Conservation (phyloP, 805 yeast genomes). For the Komagataella kurtzmanii region DNA sequence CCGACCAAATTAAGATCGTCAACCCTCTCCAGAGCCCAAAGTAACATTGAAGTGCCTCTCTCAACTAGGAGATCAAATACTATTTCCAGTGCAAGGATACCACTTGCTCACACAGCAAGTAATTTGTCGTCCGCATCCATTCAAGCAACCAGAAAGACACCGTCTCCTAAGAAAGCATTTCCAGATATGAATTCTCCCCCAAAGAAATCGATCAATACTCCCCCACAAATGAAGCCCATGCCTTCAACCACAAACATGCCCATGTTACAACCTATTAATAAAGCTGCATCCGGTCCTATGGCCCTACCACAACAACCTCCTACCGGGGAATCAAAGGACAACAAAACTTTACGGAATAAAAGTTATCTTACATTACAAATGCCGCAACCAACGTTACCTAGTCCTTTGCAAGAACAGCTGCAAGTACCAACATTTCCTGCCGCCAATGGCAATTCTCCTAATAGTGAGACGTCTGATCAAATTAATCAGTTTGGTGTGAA, state of each 20-base stretch:
- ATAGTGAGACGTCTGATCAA: constrained; percentile 5
- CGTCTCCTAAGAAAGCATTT: constrained; percentile 30
- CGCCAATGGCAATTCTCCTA: constrained; percentile 2
- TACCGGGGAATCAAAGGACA: not conserved
- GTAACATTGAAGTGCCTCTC: not conserved
- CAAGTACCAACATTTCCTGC: constrained; percentile 12
- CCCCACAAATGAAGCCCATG: constrained; percentile 37
- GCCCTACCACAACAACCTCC: not conserved
- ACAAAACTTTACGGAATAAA: constrained; percentile 25
- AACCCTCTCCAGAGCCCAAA: not conserved
- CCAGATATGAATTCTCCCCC: constrained; percentile 15
- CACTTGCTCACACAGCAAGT: not conserved
- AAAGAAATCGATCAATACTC: constrained; percentile 13
- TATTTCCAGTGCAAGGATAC: not conserved
- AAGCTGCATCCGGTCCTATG: constrained; percentile 8
- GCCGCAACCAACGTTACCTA: constrained; percentile 54
- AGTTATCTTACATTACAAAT: constrained; percentile 55
- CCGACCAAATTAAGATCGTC: not conserved
- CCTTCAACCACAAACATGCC: constrained; percentile 27
- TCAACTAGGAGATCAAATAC: not conserved
- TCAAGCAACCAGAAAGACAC: constrained; percentile 19
- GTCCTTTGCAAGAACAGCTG: constrained; percentile 23
- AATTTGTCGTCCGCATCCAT: constrained; percentile 14
- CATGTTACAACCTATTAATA: constrained; percentile 41
- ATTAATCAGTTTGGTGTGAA: constrained; percentile 61